Percentiles rank a stretch among this genome's conserved stretches.
Conservation (phyloP, 2,329 filamentous ascomycete genomes). For the Annulohypoxylon truncatum region DNA sequence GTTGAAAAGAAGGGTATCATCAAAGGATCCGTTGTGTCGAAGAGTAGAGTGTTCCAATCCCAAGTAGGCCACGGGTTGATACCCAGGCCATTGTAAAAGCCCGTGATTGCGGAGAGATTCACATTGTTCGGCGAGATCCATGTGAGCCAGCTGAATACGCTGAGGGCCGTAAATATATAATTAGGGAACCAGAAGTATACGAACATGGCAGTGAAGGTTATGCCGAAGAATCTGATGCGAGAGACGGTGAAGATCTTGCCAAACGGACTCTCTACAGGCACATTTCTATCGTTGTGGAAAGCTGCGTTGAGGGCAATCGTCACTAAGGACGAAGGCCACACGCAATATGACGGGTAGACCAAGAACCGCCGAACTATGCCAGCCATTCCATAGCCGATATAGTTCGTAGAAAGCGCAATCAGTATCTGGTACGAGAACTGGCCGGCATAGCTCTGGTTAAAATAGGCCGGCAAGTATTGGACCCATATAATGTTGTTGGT, state of each 20-base stretch:
- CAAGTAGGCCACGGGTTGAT: conserved; percentile 54
- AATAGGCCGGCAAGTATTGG: conserved; percentile 61
- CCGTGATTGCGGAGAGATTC: conserved; percentile 48
- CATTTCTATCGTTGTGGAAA: conserved; percentile 59
- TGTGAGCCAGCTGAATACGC: conserved; percentile 63
- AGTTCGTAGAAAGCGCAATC: conserved; percentile 63
- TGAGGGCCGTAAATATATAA: conserved; percentile 60
- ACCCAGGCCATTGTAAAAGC: conserved; percentile 51
- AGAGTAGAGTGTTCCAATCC: conserved; percentile 54
- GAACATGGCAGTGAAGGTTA: conserved; percentile 60
- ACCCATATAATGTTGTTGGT: conserved; percentile 60
- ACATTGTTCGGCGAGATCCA: conserved; percentile 60
- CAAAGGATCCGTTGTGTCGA: conserved; percentile 41
- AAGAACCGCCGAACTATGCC: conserved; percentile 61
- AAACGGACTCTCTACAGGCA: conserved; percentile 54
- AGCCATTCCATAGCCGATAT: conserved; percentile 67
- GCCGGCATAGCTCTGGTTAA: conserved; percentile 62
- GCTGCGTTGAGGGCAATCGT: conserved; percentile 61
- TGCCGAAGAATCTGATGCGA: conserved; percentile 59
- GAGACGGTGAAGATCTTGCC: conserved; percentile 55
- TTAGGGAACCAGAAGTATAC: conserved; percentile 64
- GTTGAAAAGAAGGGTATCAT: conserved; percentile 67
- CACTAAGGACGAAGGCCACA: conserved; percentile 61
- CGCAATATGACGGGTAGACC: conserved; percentile 62
- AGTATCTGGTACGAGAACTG: conserved; percentile 63